These are phyloP conservation scores for Aspergillus ostianus DNA, from an alignment of 495 filamentous ascomycete genomes.

Conservation along the genomic window DNA sequence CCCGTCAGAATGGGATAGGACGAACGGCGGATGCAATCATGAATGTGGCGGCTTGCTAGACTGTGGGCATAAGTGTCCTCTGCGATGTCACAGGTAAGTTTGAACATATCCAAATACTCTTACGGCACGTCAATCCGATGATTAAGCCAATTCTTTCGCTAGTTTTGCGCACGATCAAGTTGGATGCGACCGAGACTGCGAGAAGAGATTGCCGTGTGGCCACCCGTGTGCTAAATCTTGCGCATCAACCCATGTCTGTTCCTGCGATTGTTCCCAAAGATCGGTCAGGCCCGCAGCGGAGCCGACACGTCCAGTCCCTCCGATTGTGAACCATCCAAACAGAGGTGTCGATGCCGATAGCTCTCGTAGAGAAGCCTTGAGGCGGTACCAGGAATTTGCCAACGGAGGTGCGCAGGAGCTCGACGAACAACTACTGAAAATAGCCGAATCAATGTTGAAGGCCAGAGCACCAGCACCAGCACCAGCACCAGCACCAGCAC, in stretches of 20 bases:
- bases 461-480: neutral
- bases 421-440: slow-evolving; percentile 19
- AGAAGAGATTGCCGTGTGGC: slow-evolving; percentile 27
- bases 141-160: neutral
- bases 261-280: slow-evolving; percentile 17
- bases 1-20: slow-evolving; percentile 48
- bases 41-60: slow-evolving; percentile 31
- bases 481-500: neutral
- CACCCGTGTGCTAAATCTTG: slow-evolving; percentile 29
- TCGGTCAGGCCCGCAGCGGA: too few species aligned
- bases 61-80: slow-evolving; percentile 41
- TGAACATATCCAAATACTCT: neutral
- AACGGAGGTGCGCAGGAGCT: slow-evolving; percentile 25
- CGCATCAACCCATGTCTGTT: slow-evolving; percentile 15
- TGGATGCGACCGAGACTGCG: slow-evolving; percentile 30
- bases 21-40: slow-evolving; percentile 48
- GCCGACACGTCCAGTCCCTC: neutral
- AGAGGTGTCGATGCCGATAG: slow-evolving; percentile 1
- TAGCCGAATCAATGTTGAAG: slow-evolving; percentile 1
- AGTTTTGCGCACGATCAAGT: slow-evolving; percentile 33
- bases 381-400: slow-evolving; percentile 23
- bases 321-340: neutral
- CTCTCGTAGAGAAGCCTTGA: slow-evolving; percentile 1
- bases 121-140: neutral
- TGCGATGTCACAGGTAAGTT: slow-evolving; percentile 41